Percentiles rank a stretch among this genome's conserved stretches.
Evolutionary conservation across 495 filamentous ascomycete genomes (phyloP).

Genomic region (Aspergillus bridgeri): DNA sequence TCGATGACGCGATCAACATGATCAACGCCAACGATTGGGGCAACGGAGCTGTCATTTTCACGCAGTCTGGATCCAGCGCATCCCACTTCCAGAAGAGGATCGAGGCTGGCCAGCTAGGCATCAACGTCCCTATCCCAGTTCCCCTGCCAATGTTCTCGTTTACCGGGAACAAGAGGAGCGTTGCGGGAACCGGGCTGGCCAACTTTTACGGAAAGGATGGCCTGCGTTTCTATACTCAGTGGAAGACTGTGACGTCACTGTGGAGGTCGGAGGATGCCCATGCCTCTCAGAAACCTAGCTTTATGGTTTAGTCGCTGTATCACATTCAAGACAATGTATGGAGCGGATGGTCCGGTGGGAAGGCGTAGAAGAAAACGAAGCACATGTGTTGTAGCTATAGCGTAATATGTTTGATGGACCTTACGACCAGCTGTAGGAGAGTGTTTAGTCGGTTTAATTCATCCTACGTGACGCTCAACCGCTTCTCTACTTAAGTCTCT

Average conservation of each 20-base stretch:
- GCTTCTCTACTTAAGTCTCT: no score
- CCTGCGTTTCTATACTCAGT: slow-evolving; percentile 90
- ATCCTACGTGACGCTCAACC: no score
- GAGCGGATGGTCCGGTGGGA: no score
- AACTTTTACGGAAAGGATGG: slow-evolving; percentile 95
- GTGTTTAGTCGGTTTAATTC: no score
- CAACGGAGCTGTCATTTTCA: slow-evolving; percentile 69
- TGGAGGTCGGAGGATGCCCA: slow-evolving; percentile 81
- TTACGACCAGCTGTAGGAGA: no score
- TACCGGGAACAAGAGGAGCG: slow-evolving; percentile 95
- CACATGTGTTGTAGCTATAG: no score
- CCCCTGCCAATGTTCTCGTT: slow-evolving; percentile 96
- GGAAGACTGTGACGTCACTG: slow-evolving; percentile 92
- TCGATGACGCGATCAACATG: slow-evolving; percentile 70
- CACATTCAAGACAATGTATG: no score
- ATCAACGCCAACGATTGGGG: slow-evolving; percentile 71
- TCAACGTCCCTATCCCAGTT: slow-evolving; percentile 77
- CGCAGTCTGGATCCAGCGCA: slow-evolving; percentile 58
- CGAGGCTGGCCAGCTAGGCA: slow-evolving; percentile 55
- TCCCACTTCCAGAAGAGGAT: slow-evolving; percentile 62
- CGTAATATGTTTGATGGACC: no score
- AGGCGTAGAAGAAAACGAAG: no score
- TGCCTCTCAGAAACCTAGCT: not conserved
- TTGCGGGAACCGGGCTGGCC: slow-evolving; percentile 89
- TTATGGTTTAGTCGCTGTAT: not conserved